Conservation (phyloP, 2,329 filamentous ascomycete genomes). For the Didymella keratinophila region DNA sequence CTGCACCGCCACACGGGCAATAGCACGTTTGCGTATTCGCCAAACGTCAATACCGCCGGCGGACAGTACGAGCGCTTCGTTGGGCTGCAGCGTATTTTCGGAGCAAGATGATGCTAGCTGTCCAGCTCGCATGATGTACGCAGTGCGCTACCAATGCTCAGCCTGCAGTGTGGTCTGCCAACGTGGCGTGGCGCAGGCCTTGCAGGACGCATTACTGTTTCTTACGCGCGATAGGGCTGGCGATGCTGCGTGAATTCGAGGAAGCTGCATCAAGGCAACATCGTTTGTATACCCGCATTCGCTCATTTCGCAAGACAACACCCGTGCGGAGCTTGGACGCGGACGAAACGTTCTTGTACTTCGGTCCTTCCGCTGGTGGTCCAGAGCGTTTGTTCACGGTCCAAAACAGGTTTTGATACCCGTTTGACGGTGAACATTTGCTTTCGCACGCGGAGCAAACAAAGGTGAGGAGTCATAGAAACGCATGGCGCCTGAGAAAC, state of each 20-base stretch:
- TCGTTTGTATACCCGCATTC: slow-evolving; percentile 7
- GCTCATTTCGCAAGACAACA: slow-evolving; percentile 1
- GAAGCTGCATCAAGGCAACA: slow-evolving; percentile 24
- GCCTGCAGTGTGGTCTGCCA: slow-evolving; percentile 45
- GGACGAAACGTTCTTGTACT: slow-evolving; percentile 3
- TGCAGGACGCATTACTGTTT: slow-evolving; percentile 11
- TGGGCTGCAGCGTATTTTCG: slow-evolving; percentile 42
- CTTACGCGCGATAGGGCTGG: slow-evolving; percentile 39
- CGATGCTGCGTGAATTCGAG: slow-evolving; percentile 35
- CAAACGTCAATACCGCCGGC: slow-evolving; percentile 6
- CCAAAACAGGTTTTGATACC: slow-evolving; percentile 8
- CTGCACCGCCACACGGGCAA: slow-evolving; percentile 46
- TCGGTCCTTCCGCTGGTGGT: slow-evolving; percentile 6
- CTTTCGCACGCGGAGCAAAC: slow-evolving; percentile 41
- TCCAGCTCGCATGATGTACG: slow-evolving; percentile 35
- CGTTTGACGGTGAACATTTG: slow-evolving; percentile 9
- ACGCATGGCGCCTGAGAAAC: slow-evolving; percentile 37
- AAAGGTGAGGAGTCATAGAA: slow-evolving; percentile 40
- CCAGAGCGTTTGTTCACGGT: slow-evolving; percentile 5
- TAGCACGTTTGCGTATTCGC: slow-evolving; percentile 22
- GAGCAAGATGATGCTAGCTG: slow-evolving; percentile 43
- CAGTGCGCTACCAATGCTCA: slow-evolving; percentile 28
- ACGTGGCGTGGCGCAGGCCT: slow-evolving; percentile 40
- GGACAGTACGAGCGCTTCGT: slow-evolving; percentile 29
- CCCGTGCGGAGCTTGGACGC: slow-evolving; percentile 13